Evolutionary conservation across 805 yeast genomes (phyloP).

Genomic region (Grigorovia humatica): DNA sequence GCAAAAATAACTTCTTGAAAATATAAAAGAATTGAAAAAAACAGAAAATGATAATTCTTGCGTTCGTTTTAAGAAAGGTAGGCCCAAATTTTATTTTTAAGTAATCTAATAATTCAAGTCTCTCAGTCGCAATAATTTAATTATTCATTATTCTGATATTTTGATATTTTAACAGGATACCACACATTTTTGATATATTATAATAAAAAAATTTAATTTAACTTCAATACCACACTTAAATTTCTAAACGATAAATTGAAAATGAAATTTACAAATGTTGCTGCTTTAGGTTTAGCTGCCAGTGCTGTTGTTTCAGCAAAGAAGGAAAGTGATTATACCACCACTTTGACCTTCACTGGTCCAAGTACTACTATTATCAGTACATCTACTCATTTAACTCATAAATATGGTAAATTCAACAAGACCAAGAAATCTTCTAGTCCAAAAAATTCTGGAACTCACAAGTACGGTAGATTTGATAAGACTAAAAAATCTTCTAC

Average conservation of each 20-base stretch:
- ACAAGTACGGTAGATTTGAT: slow-evolving; percentile 46
- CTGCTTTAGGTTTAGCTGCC: slow-evolving; percentile 33
- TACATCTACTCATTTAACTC: slow-evolving; percentile 34
- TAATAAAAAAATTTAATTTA: neutral
- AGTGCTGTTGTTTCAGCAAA: slow-evolving; percentile 24
- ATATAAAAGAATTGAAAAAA: neutral
- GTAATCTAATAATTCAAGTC: neutral
- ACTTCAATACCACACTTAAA: neutral
- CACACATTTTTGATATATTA: neutral
- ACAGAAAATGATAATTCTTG: neutral
- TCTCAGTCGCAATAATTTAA: neutral
- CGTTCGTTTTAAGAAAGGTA: neutral
- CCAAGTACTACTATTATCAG: slow-evolving; percentile 21
- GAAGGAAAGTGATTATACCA: slow-evolving; percentile 8
- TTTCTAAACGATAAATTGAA: neutral
- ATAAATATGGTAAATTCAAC: slow-evolving; percentile 44
- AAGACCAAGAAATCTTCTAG: slow-evolving; percentile 26
- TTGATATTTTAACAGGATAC: neutral
- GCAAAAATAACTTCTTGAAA: neutral
- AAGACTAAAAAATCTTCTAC: slow-evolving; percentile 27
- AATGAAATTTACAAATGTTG: slow-evolving; percentile 37
- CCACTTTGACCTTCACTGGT: slow-evolving; percentile 12
- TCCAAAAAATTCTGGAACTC: slow-evolving; percentile 39
- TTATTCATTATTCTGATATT: neutral
- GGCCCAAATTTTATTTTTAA: neutral